These are phyloP conservation scores for Nakazawaea molendinolei DNA, from an alignment of 805 yeast species.

Conservation along the genomic window DNA sequence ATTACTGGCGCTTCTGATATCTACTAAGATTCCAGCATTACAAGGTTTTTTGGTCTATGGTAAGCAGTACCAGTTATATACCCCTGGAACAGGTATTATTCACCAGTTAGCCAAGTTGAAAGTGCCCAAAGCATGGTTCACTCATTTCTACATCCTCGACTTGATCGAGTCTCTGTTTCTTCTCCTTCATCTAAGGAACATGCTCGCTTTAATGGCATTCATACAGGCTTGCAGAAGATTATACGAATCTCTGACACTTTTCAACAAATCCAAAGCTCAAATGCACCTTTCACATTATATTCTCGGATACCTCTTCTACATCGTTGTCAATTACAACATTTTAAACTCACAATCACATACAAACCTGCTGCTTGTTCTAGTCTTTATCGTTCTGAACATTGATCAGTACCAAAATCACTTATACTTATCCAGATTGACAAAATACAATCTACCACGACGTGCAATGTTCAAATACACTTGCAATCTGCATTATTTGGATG, in stretches of 20 bases:
- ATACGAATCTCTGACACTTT: slow-evolving; percentile 44
- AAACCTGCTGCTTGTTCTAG: slow-evolving; percentile 5
- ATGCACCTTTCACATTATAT: slow-evolving; percentile 64
- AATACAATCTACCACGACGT: slow-evolving; percentile 49
- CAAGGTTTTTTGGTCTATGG: slow-evolving; percentile 38
- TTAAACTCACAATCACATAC: slow-evolving; percentile 19
- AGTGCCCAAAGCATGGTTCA: slow-evolving; percentile 59
- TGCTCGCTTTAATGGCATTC: slow-evolving; percentile 22
- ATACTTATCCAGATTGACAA: slow-evolving; percentile 40
- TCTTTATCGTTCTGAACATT: slow-evolving; percentile 29
- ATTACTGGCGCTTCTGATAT: slow-evolving; percentile 23
- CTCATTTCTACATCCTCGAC: slow-evolving; percentile 53
- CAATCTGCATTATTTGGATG: slow-evolving; percentile 70
- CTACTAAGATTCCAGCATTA: slow-evolving; percentile 23
- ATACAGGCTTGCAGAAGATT: slow-evolving; percentile 51
- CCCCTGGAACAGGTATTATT: slow-evolving; percentile 6
- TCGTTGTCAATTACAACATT: slow-evolving; percentile 34
- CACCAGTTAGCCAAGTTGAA: slow-evolving; percentile 26
- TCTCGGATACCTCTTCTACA: slow-evolving; percentile 57
- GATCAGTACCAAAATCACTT: slow-evolving; percentile 47
- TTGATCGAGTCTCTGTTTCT: slow-evolving; percentile 23
- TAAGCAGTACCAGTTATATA: slow-evolving; percentile 26
- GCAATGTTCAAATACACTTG: slow-evolving; percentile 44
- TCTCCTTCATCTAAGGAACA: slow-evolving; percentile 12
- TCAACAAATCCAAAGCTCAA: slow-evolving; percentile 41